These are phyloP conservation scores for Aspergillus bertholletiae DNA, from an alignment of 495 filamentous ascomycete genomes.

Conservation along the genomic window DNA sequence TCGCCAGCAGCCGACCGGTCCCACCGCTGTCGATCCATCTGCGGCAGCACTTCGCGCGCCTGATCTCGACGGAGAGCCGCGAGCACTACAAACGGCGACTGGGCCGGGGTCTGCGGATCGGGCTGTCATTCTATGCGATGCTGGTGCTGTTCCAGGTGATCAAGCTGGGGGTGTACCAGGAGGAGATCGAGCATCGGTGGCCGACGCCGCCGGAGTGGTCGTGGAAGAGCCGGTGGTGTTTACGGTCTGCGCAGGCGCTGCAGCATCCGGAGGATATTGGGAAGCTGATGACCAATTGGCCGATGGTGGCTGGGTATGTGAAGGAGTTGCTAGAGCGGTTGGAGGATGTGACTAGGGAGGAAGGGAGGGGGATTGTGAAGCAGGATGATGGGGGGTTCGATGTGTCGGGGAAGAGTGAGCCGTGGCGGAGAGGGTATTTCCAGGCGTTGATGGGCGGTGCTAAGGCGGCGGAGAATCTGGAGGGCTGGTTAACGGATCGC, in stretches of 20 bases:
- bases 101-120: conserved; percentile 55
- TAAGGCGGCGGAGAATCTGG: conserved; percentile 72
- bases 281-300: conserved; percentile 60
- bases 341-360: conserved; percentile 59
- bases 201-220: conserved; percentile 75
- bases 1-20: conserved; percentile 31
- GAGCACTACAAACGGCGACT: conserved; percentile 63
- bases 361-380: conserved; percentile 61
- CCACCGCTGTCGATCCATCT: conserved; percentile 39
- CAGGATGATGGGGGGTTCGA: conserved; percentile 63
- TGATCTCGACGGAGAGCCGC: conserved; percentile 73
- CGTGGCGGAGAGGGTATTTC: conserved; percentile 82
- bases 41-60: conserved; percentile 57
- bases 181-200: conserved; percentile 67
- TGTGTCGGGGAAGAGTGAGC: conserved; percentile 67
- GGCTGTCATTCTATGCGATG: conserved; percentile 52
- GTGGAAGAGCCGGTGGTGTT: conserved; percentile 55
- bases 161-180: conserved; percentile 58
- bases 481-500: conserved; percentile 69
- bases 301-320: conserved; percentile 51
- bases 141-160: conserved; percentile 49
- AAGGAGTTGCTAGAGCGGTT: conserved; percentile 54
- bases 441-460: conserved; percentile 73
- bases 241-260: conserved; percentile 53
- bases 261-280: conserved; percentile 51